Conservation (phyloP, 371 early-diverging fungal genomes). For the Encephalitozoon intestinalis region DNA sequence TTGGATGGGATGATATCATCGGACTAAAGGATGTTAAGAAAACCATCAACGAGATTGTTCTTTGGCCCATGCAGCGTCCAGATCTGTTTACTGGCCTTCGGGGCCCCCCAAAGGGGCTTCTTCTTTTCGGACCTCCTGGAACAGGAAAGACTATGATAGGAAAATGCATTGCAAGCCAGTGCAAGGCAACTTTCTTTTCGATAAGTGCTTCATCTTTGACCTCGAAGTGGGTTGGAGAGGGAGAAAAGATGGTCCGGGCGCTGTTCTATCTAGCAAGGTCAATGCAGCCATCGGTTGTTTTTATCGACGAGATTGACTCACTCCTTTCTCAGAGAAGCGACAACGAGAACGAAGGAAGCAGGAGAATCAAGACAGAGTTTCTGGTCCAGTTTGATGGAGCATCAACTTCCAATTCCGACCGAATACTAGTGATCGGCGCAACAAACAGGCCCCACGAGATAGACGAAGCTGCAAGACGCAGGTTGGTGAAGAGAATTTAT, state of each 20-base stretch:
- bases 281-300: conserved; percentile 76
- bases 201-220: conserved; percentile 77
- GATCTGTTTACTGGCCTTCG: conserved; percentile 72
- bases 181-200: conserved; percentile 78
- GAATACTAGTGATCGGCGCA: conserved; percentile 73
- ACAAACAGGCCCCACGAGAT: conserved; percentile 72
- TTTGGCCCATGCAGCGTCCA: conserved; percentile 77
- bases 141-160: conserved; percentile 82
- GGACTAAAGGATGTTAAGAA: conserved; percentile 76
- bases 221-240: conserved; percentile 87
- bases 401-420: conserved; percentile 66
- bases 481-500: conserved; percentile 69
- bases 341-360: conserved; percentile 74
- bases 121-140: conserved; percentile 65
- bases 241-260: conserved; percentile 83
- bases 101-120: conserved; percentile 72
- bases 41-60: conserved; percentile 68
- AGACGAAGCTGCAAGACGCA: conserved; percentile 73
- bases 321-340: conserved; percentile 76
- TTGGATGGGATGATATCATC: conserved; percentile 74
- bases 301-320: conserved; percentile 79
- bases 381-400: conserved; percentile 74
- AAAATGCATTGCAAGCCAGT: conserved; percentile 79
- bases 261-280: conserved; percentile 77
- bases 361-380: conserved; percentile 78